Percentiles rank a stretch among this genome's conserved stretches.
Conservation (phyloP, 2,329 filamentous ascomycete genomes). For the Apiospora rasikravindrae region DNA sequence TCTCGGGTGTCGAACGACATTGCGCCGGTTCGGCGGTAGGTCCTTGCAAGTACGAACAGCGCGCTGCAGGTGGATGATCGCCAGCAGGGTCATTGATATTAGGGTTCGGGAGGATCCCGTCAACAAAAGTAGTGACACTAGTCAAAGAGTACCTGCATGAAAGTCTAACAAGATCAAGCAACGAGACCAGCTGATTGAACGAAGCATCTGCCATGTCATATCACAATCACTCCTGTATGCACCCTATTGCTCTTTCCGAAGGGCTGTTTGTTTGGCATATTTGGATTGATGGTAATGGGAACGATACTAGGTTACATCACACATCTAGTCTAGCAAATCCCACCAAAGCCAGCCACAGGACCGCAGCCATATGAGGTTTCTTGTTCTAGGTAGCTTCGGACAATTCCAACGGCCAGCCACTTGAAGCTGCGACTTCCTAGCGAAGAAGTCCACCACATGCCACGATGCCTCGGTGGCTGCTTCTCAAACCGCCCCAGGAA, state of each 20-base stretch:
- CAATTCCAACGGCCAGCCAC: background rate
- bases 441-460: background rate
- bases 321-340: background rate
- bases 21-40: background rate
- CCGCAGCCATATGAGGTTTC: background rate
- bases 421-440: background rate
- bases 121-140: background rate
- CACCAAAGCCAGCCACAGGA: background rate
- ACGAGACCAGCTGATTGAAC: background rate
- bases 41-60: background rate
- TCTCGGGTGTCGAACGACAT: background rate
- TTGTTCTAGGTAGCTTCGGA: background rate
- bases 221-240: background rate
- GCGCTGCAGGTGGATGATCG: background rate
- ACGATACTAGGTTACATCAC: background rate
- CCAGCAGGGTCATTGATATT: conserved; percentile 3
- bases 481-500: background rate
- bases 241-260: background rate
- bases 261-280: background rate
- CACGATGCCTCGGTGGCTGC: background rate
- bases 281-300: background rate
- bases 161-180: background rate
- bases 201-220: background rate
- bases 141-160: background rate
- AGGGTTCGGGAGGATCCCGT: conserved; percentile 6